Evolutionary conservation across 208 protist species (phyloP).

Genomic region (Crithidia acanthocephali): DNA sequence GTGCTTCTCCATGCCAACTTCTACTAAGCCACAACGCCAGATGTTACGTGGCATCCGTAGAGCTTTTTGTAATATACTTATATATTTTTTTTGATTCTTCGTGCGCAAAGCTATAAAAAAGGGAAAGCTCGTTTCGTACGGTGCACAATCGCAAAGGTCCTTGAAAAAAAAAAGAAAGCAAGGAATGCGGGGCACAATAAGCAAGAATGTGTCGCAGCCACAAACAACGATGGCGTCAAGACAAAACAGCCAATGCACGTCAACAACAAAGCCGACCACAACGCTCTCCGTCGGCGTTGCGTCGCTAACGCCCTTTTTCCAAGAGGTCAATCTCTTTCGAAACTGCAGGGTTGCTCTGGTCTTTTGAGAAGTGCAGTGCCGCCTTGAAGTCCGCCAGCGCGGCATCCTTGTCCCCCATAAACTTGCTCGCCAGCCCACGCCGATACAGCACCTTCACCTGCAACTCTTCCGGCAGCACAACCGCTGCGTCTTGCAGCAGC

Average conservation of each 20-base stretch:
- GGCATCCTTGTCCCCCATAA: slow-evolving; percentile 51
- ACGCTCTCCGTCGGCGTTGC: not conserved
- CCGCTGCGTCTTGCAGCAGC: slow-evolving; percentile 65
- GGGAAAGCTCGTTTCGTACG: no score
- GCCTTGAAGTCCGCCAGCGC: slow-evolving; percentile 77
- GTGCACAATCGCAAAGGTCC: not conserved
- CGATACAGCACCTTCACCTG: slow-evolving; percentile 87
- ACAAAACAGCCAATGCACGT: no score
- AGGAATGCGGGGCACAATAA: no score
- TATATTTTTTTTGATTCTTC: no score
- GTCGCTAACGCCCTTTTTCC: not conserved
- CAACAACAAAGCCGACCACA: not conserved
- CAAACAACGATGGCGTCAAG: no score
- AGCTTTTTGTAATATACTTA: no score
- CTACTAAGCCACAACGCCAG: no score
- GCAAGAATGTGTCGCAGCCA: no score
- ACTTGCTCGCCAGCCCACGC: slow-evolving; percentile 71
- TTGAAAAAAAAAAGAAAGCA: not conserved
- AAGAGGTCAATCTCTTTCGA: slow-evolving; percentile 61
- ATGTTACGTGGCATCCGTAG: no score
- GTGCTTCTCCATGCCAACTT: no score
- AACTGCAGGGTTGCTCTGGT: slow-evolving; percentile 41
- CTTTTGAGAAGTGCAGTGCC: slow-evolving; percentile 66
- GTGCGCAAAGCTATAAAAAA: no score
- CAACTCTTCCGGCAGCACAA: slow-evolving; percentile 39